phyloP scores from a whole-genome alignment of 1,284 basidiomycete species.

The Rhodotorula sp. region DNA sequence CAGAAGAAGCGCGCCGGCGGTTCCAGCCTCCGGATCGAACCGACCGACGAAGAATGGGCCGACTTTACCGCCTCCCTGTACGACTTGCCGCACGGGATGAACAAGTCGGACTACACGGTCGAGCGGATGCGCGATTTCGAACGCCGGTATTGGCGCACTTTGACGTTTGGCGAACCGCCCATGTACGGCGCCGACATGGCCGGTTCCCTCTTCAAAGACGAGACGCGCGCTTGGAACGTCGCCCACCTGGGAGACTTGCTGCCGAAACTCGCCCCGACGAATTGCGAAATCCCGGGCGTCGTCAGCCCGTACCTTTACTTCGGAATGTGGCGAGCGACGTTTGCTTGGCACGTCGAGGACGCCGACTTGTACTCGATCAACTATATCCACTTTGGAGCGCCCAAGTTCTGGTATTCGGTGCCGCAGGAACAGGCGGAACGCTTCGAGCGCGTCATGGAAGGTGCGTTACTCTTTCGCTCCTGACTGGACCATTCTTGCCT shows the following conservation, averaged over 20 bases:
- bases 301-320: conserved; percentile 98
- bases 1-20: conserved; percentile 20
- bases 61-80: conserved; percentile 36
- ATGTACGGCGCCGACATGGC: conserved; percentile 96
- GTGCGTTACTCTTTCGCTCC: conserved; percentile 52
- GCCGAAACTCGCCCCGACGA: conserved; percentile 69
- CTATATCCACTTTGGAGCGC: conserved; percentile 97
- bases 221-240: conserved; percentile 87
- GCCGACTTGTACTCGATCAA: conserved; percentile 93
- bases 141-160: conserved; percentile 86
- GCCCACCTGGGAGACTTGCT: conserved; percentile 83
- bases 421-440: conserved; percentile 76
- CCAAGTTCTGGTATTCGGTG: conserved; percentile 93
- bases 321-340: conserved; percentile 98
- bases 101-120: conserved; percentile 67
- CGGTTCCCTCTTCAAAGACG: conserved; percentile 82
- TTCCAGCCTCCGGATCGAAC: conserved; percentile 23
- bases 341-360: conserved; percentile 97
- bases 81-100: conserved; percentile 41
- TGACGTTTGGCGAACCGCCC: conserved; percentile 81
- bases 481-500: neutral
- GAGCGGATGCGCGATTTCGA: conserved; percentile 86
- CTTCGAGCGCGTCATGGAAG: conserved; percentile 76
- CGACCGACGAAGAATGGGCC: conserved; percentile 39
- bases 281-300: conserved; percentile 73